These are phyloP conservation scores for Artemisia argyi DNA, from an alignment of 129 eudicot species.

Conservation along the genomic window DNA sequence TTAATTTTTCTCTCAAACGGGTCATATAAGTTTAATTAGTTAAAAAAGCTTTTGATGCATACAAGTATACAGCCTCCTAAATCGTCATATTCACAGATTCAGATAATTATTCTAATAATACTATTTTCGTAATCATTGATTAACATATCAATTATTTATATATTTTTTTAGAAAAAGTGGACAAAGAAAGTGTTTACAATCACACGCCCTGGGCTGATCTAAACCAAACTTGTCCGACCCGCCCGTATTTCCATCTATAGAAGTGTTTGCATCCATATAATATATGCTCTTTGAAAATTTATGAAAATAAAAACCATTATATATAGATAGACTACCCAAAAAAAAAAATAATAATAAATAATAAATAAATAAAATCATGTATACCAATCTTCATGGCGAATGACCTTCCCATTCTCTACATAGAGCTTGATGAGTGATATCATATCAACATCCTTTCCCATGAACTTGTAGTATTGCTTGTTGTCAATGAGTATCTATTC, in stretches of 20 bases:
- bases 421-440: constrained; percentile 76
- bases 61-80: neutral
- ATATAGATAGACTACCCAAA: neutral
- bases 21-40: no score
- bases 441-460: constrained; percentile 72
- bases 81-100: neutral
- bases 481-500: constrained; percentile 74
- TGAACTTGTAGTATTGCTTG: constrained; percentile 73
- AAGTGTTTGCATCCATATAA: no score
- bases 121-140: neutral
- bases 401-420: constrained; percentile 67
- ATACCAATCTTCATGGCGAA: constrained; percentile 88
- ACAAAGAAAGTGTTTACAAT: neutral
- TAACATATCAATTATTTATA: neutral
- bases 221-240: neutral
- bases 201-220: neutral
- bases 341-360: no score
- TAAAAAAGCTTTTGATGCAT: neutral
- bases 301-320: no score
- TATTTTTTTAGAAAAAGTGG: neutral
- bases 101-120: neutral
- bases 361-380: no score
- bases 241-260: no score
- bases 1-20: neutral
- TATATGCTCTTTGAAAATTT: no score